Base-by-base conservation (phyloP, 2,329 filamentous ascomycete genomes). In the Phoma sp. region DNA sequence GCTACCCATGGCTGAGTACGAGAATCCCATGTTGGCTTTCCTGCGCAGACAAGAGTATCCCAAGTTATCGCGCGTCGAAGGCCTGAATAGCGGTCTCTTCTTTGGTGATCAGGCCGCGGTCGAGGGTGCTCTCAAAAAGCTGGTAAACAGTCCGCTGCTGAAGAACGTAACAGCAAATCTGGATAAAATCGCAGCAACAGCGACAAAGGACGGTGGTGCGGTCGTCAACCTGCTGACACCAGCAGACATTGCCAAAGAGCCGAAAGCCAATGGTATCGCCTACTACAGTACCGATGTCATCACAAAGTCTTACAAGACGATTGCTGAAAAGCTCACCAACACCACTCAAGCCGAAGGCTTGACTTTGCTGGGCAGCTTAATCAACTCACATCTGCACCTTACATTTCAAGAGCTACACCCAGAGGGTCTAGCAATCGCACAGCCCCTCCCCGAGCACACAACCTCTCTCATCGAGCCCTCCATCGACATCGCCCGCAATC, bases 381-480 rank as follows among this genome's bases (percentile, higher is more conserved):
- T 97, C 70, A 93, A 90, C 67, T 83, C 88, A 2, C 95, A 98
- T 73, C 81, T 98, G 4, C 93, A 97, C 71, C 83, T 83, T 48
- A 89, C 87, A 9, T 98, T 95, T 85, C 91, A 96, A 69, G 90
- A 88, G 64, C 81, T 81, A 22, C 96, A 95, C 73, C 79, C 84
- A 1, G 81, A 83, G 35, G 93, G 95, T 27, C 88, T 98, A 52
- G 84, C 87, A 4, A 86, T 97, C 3, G 79, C 96, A 38, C 93
- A 96, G 71, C 92, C 93, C 0, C 81, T 89, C 18, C 84, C 90
- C 1, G 79, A 89, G 46, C 86, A 92, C 70, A 93, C 89, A 35
- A 89, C 89, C 1, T 82, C 86, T 13, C 80, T 96, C 64, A 82
- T 92, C 50, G 86, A 88, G 32, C 89, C 89, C 3, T 77, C 88